Evolutionary conservation across 441 rosid species (phyloP), one percentile per base, ranked within the genome.

Genomic region (Gossypium davidsonii): DNA sequence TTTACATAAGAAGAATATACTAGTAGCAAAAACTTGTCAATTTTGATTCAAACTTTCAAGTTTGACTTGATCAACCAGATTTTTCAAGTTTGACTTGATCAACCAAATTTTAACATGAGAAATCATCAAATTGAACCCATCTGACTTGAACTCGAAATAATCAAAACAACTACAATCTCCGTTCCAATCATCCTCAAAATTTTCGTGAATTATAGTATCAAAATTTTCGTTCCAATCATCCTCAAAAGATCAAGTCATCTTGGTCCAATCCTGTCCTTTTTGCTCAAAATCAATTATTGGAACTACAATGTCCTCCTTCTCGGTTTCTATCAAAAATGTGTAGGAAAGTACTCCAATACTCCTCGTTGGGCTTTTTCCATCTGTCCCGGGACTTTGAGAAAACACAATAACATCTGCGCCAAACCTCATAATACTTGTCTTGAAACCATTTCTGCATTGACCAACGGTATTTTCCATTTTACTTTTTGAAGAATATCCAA

Each of bases 331-430:
- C 85, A 94, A 79, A 79, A 91, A 94, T 21, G 93, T 90, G 77
- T 90, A 94, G 2, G 97, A 92, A 55, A 94, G 83, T 83, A 94
- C 70, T 58, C 98, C 99, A 74, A 94, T 90, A 81, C 96, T 91
- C 87, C 86, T 93, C 6, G 96, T 89, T 37, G 82, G 77, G 60
- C 99, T 78, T 70, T 77, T 86, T 71, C 90, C 89, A 83, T 83
- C 81, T 74, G 83, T 79, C 56, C 89, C 92, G 31, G n/a, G 44
- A 78, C 87, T 88, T 46, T 95, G 90, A 21, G 99, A 89, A 80
- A 94, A 94, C 6, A 94, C 97, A 63, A 94, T 89, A 66, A 90
- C 98, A 91, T 94, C 97, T 67, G 97, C 97, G 56, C 98, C 98
- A 15, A 92, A 93, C 81, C 97, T 88, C 98, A 92, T 94, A 26